Evolutionary conservation across 2,329 filamentous ascomycete species (phyloP).

Genomic region (Uncinocarpus reesii): DNA sequence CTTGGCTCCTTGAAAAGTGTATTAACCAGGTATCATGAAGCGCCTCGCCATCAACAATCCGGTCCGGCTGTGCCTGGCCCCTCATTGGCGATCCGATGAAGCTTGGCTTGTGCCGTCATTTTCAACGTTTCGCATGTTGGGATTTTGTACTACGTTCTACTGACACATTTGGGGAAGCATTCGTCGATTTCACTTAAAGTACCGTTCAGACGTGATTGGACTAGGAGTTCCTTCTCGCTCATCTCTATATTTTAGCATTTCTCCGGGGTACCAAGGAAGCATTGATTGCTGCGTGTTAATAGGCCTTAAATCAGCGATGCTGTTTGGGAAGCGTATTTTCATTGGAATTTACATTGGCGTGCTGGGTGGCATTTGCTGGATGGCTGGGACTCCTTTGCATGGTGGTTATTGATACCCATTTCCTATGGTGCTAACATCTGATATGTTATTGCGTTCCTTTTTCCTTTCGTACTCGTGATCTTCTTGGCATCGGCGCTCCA

Average conservation of each 20-base stretch:
- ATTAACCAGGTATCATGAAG: conserved; percentile 17
- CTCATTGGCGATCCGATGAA: not conserved
- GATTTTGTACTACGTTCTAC: not conserved
- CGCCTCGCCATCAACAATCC: not conserved
- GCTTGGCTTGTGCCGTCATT: not conserved
- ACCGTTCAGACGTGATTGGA: too few relatives aligned
- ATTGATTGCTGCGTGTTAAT: not conserved
- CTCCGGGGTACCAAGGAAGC: not conserved
- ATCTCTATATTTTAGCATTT: not conserved
- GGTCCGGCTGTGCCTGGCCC: not conserved
- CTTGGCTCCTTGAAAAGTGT: conserved; percentile 81
- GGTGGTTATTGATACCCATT: conserved; percentile 6
- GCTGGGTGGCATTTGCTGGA: not conserved
- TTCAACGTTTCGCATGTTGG: not conserved
- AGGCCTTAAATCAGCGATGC: not conserved
- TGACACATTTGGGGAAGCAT: not conserved
- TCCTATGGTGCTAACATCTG: not conserved
- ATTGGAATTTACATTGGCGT: not conserved
- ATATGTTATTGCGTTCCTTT: not conserved
- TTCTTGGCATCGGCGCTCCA: not conserved
- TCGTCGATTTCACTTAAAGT: not conserved
- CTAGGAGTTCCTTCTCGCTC: not conserved
- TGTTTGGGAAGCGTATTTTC: not conserved
- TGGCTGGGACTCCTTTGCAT: not conserved
- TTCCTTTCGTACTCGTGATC: not conserved